A percentile compares a stretch with the other conserved stretches of the same genome.
These are phyloP conservation scores for Pseudofabraea citricarpa DNA, from an alignment of 2,329 filamentous ascomycete genomes.

Conservation along the genomic window DNA sequence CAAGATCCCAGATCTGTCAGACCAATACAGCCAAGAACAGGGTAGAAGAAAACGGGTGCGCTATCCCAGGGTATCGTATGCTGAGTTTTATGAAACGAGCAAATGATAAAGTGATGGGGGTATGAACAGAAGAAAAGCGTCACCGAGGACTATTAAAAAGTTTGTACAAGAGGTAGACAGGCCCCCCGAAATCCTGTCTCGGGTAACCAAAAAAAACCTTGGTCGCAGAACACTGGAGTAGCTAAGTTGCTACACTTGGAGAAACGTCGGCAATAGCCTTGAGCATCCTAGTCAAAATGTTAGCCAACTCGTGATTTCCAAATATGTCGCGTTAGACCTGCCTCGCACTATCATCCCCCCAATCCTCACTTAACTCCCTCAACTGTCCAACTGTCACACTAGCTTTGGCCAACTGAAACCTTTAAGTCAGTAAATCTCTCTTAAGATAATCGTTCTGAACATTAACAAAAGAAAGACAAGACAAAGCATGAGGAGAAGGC, in stretches of 20 bases:
- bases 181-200: neutral
- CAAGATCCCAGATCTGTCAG: too few species aligned
- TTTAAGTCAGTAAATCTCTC: conserved; percentile 2
- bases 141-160: neutral
- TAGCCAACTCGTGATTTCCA: neutral
- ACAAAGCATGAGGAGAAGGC: conserved; percentile 22
- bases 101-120: neutral
- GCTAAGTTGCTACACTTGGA: too few species aligned
- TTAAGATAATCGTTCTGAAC: neutral
- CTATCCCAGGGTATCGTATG: neutral
- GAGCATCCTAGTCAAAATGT: conserved; percentile 5
- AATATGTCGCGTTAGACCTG: conserved; percentile 12
- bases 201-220: too few species aligned
- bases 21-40: too few species aligned
- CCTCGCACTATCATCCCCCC: conserved; percentile 49
- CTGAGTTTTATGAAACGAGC: neutral
- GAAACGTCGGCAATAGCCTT: conserved; percentile 7
- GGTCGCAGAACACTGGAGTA: too few species aligned
- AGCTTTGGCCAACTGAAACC: conserved; percentile 28
- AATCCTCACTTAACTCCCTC: conserved; percentile 49
- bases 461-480: conserved; percentile 9
- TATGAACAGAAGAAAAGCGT: conserved; percentile 1
- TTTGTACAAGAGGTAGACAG: neutral
- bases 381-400: conserved; percentile 29
- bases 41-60: too few species aligned